Conservation (phyloP, 306 rosid genomes). For the Fragaria iinumae region DNA sequence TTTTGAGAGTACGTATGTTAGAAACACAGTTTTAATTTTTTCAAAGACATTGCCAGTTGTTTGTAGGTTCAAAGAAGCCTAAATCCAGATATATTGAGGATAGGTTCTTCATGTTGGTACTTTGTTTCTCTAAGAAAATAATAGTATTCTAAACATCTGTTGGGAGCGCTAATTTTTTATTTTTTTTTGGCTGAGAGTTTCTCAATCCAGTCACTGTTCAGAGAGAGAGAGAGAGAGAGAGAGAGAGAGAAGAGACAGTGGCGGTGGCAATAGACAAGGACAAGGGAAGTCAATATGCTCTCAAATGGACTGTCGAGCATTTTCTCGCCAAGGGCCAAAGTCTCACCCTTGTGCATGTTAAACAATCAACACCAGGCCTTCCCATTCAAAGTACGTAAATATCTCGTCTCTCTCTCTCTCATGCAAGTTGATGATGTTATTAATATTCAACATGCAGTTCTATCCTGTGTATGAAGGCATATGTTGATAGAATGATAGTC, state of each 20-base stretch:
- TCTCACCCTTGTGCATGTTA: conserved; percentile 56
- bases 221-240: conserved; percentile 4
- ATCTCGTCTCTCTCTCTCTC: not conserved
- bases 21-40: not conserved
- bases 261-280: conserved; percentile 72
- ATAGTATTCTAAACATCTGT: not conserved
- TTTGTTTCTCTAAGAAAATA: not conserved
- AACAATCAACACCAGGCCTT: conserved; percentile 42
- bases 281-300: conserved; percentile 61
- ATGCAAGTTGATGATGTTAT: not conserved
- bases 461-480: not conserved
- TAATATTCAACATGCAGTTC: not conserved
- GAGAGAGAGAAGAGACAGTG: conserved; percentile 50
- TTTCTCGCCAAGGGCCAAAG: conserved; percentile 63
- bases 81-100: no score
- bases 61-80: not conserved
- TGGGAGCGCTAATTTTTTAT: not conserved
- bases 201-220: no score
- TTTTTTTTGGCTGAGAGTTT: no score
- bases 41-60: not conserved
- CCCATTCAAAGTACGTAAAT: conserved; percentile 38
- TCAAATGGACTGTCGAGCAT: conserved; percentile 81
- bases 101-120: no score
- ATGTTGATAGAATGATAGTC: not conserved
- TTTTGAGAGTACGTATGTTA: not conserved